These are phyloP conservation scores for Colletotrichum tamarilloi DNA, from an alignment of 2,329 filamentous ascomycete species.

Conservation along the genomic window DNA sequence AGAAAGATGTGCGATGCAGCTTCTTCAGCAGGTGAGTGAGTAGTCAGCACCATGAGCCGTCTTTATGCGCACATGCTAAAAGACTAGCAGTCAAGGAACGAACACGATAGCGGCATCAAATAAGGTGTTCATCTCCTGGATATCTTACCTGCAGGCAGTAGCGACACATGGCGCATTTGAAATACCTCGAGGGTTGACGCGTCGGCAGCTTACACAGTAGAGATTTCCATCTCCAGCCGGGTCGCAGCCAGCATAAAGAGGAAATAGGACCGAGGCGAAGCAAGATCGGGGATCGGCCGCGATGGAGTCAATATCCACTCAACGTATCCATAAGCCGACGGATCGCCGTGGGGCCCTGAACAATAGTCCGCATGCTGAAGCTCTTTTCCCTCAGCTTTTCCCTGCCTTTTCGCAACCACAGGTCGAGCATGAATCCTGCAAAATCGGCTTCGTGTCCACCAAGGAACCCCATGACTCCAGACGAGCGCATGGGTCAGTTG, in stretches of 20 bases:
- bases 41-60: no score
- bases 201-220: not conserved
- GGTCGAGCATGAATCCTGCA: constrained; percentile 18
- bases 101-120: not conserved
- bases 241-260: constrained; percentile 15
- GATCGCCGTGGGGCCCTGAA: constrained; percentile 17
- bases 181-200: constrained; percentile 4
- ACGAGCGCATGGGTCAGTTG: constrained; percentile 2
- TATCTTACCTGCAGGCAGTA: not conserved
- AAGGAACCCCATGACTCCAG: not conserved
- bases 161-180: not conserved
- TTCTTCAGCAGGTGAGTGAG: constrained; percentile 37
- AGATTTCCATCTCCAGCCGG: not conserved
- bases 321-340: constrained; percentile 8
- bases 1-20: constrained; percentile 61
- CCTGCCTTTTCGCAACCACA: not conserved
- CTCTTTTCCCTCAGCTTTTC: not conserved
- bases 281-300: constrained; percentile 19
- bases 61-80: no score
- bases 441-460: not conserved
- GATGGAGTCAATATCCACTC: not conserved
- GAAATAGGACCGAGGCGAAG: constrained; percentile 1
- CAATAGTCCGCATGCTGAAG: not conserved
- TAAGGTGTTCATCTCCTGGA: not conserved
- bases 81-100: constrained; percentile 21